Evolutionary conservation across 441 rosid species (phyloP), one percentile per base, ranked within the genome.

Genomic region (Cnidoscolus chayamansa): DNA sequence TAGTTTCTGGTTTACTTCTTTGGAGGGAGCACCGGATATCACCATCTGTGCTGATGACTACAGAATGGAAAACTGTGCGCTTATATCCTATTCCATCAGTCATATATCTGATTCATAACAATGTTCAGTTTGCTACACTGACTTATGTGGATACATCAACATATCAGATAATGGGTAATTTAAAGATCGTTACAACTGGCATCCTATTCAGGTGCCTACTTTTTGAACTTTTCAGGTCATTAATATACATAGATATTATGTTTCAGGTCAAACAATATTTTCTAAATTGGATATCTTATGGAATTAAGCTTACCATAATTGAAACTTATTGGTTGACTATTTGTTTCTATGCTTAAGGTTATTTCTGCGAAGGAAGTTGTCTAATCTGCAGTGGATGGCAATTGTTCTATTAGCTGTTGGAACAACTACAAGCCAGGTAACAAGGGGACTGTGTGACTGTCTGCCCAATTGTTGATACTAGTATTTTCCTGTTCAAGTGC

Each of bases 341-440:
- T 67, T 32, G 51, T 48, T 73, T 72, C 63, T 43, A 37, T 63
- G n/a, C 50, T 72, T 59, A 67, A 90, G 96, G 82, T 65, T 90
- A 64, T 88, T 90, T 75, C 79, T 88, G 70, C 78, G 76, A 78
- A 86, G 84, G 82, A 88, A 82, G 73, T 74, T 90, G 60, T 86
- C 90, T 43, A 88, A 76, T 63, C 79, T 90, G 57, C 91, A 88
- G 74, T 90, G 96, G 96, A 90, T 90, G 86, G 96, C 96, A 0
- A 83, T 90, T 74, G 81, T 84, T 77, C 82, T 90, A 35, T 78
- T 90, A 78, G 93, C 93, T 78, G 85, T 88, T 72, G 95, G 95
- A 82, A 88, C 95, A 73, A 90, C 95, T 80, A 88, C 91, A 15
- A 90, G 96, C 77, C 96, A 90, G 93, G 96, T 90, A 62, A 30